Percentiles rank a stretch among this genome's conserved stretches.
Evolutionary conservation across 2,329 filamentous ascomycete species (phyloP).

Genomic region (Phyllosticta capitalensis): DNA sequence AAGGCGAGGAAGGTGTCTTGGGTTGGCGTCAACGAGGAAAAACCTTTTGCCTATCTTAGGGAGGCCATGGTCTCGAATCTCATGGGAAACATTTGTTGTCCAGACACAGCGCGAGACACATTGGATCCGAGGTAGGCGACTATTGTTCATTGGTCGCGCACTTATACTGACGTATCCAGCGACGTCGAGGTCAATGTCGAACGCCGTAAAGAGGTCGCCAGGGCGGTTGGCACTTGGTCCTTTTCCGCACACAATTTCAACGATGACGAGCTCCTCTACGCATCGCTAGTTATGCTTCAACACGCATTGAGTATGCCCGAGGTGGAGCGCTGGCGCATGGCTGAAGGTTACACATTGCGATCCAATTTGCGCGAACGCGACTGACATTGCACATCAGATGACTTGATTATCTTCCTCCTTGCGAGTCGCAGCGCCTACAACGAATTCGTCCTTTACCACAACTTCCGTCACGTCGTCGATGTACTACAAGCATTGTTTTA

Average conservation of each 20-base stretch:
- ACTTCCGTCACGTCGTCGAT: slow-evolving; percentile 94
- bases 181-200: slow-evolving; percentile 59
- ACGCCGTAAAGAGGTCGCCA: slow-evolving; percentile 55
- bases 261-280: slow-evolving; percentile 83
- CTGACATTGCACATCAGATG: slow-evolving; percentile 43
- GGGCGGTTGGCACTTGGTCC: slow-evolving; percentile 67
- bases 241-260: slow-evolving; percentile 85
- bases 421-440: slow-evolving; percentile 94
- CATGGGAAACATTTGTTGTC: slow-evolving; percentile 81
- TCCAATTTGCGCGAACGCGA: slow-evolving; percentile 2
- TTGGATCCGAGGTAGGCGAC: slow-evolving; percentile 49
- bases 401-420: slow-evolving; percentile 75
- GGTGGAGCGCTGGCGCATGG: slow-evolving; percentile 69
- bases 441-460: slow-evolving; percentile 92
- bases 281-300: slow-evolving; percentile 77
- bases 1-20: slow-evolving; percentile 78
- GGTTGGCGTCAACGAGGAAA: slow-evolving; percentile 77
- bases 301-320: slow-evolving; percentile 78
- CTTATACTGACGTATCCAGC: slow-evolving; percentile 26
- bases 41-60: slow-evolving; percentile 79
- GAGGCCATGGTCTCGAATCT: slow-evolving; percentile 90
- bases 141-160: background rate
- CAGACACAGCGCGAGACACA: slow-evolving; percentile 51
- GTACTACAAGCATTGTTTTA: slow-evolving; percentile 89
- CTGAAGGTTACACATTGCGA: slow-evolving; percentile 47